Base-by-base conservation (phyloP, 129 eudicot species). In the Artemisia annua region DNA sequence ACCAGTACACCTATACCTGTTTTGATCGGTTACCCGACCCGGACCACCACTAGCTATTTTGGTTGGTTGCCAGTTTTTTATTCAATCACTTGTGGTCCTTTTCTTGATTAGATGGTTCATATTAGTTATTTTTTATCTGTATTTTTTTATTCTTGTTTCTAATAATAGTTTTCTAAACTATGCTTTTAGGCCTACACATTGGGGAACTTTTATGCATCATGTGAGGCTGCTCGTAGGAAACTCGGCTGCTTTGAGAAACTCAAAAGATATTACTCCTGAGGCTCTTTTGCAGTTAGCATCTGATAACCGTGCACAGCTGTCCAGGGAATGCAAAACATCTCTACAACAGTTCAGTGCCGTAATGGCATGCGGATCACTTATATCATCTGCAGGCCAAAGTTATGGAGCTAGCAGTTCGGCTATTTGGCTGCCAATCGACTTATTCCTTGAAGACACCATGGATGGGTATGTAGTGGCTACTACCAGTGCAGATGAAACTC, bases 401-500 rank as follows among this genome's bases (percentile, higher is more conserved):
- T 87, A 79, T 78, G 96, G 86, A 17, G 83, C 86, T 66, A 78
- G 80, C 64, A 83, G 75, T 51, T 90, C 96, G 12, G 80, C 91
- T 11, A 75, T 81, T 60, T 94, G 99, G 97, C 86, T 94, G 73
- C 96, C 99, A 13, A 77, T 94, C 60, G 99, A 94, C 82, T 61
- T 94, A 72, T 94, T 80, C 67, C 82, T 94, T 26, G 99, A 94
- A 83, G 99, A 94, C 82, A 79, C 82, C 20, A 90, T 94, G 97
- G 96, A 88, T 74, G 89, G 96, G 68, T 71, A 78, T 58, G 86
- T 86, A 69, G 91, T 90, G 72, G 75, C 85, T 49, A 88, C 89
- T 39, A 90, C 97, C 73, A 90, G 99, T 79, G 97, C 97, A 60
- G 91, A 84, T 53, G 99, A 94, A 81, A 87, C 92, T 54, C 87